These are phyloP conservation scores for Backusella circina DNA, from an alignment of 192 early-diverging fungal genomes.

Conservation along the genomic window DNA sequence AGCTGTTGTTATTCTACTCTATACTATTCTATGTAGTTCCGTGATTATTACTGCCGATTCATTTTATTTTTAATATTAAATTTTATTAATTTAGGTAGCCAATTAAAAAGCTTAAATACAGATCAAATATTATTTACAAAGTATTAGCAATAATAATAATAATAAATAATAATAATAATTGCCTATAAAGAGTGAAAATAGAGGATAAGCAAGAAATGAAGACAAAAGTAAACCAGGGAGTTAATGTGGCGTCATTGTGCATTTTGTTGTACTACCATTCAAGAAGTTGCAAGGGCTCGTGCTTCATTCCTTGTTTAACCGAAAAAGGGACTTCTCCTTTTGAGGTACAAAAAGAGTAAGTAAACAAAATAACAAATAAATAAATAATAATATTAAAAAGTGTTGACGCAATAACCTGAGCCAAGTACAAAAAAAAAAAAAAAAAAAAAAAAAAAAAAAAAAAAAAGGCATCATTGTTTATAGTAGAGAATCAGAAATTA, in stretches of 20 bases:
- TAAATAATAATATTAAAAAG: not conserved
- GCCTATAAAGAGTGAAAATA: not conserved
- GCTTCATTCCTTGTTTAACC: not conserved
- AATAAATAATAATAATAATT: not conserved
- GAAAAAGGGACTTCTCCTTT: constrained; percentile 2
- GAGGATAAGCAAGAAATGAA: not conserved
- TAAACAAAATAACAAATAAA: not conserved
- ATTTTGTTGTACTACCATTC: not conserved
- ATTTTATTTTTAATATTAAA: not conserved
- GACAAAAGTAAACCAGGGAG: not conserved
- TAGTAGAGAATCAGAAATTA: not conserved
- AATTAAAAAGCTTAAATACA: not conserved
- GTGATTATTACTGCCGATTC: not conserved
- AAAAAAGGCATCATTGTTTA: not conserved
- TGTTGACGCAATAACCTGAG: not conserved
- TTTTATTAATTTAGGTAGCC: not conserved
- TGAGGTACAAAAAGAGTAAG: not conserved
- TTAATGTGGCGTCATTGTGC: not conserved
- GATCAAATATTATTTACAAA: not conserved
- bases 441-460: not conserved
- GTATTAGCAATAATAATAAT: not conserved
- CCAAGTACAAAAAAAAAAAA: not conserved
- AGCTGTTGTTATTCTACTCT: too few species aligned
- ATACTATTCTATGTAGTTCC: too few species aligned
- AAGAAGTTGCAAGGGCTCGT: not conserved